A percentile compares a stretch with the other conserved stretches of the same genome.
These are phyloP conservation scores for Saccharomycopsis capsularis DNA, from an alignment of 805 yeast genomes.

Conservation along the genomic window DNA sequence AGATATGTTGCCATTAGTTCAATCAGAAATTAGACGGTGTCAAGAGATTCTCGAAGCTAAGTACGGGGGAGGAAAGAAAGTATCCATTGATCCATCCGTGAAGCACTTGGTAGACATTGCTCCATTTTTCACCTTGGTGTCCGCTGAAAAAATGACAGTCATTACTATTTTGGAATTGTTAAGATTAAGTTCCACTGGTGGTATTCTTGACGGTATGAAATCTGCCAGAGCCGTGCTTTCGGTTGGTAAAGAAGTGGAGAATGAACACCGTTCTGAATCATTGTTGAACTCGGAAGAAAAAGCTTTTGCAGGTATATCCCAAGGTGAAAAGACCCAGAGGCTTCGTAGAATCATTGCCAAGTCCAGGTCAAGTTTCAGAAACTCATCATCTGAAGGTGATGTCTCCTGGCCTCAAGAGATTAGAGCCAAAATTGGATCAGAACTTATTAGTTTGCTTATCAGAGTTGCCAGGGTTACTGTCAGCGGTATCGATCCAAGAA, in stretches of 20 bases:
- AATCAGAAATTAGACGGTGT: constrained; percentile 57
- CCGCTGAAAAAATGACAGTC: constrained; percentile 75
- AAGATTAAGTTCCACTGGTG: constrained; percentile 67
- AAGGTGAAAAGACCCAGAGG: constrained; percentile 41
- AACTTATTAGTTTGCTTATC: constrained; percentile 63
- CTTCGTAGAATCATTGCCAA: constrained; percentile 36
- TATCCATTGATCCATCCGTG: constrained; percentile 19
- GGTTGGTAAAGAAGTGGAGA: constrained; percentile 78
- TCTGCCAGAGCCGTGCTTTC: constrained; percentile 74
- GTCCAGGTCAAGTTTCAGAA: constrained; percentile 33
- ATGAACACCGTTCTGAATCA: constrained; percentile 71
- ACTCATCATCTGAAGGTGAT: constrained; percentile 30
- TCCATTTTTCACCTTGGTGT: constrained; percentile 65
- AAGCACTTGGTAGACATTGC: constrained; percentile 52
- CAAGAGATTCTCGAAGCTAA: constrained; percentile 25
- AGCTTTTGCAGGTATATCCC: constrained; percentile 39
- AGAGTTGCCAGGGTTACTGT: constrained; percentile 81
- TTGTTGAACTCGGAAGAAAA: constrained; percentile 51
- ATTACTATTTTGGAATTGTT: constrained; percentile 78
- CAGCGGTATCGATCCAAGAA: constrained; percentile 71
- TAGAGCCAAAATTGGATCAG: constrained; percentile 73
- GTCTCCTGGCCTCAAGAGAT: constrained; percentile 49
- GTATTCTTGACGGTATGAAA: constrained; percentile 72
- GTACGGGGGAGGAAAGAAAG: not conserved
- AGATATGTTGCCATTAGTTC: constrained; percentile 61